Evolutionary conservation across 2,329 filamentous ascomycete genomes (phyloP).

Genomic region (Hypoxylon sp.): DNA sequence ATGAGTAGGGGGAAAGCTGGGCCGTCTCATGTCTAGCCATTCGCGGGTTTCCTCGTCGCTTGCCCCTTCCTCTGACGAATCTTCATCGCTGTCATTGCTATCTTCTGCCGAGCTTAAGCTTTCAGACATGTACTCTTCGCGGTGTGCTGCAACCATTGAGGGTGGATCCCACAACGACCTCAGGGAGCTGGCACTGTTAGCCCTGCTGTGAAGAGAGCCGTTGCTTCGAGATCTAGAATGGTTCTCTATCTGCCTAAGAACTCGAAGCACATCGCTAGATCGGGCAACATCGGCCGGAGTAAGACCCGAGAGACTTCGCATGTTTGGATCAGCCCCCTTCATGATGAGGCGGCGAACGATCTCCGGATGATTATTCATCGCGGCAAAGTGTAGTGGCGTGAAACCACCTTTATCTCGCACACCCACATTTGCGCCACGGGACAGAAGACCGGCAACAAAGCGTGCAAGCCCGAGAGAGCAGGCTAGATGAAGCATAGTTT

Average conservation of each 20-base stretch:
- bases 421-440: conserved; percentile 83
- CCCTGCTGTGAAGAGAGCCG: conserved; percentile 71
- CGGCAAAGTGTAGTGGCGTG: conserved; percentile 85
- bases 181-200: conserved; percentile 77
- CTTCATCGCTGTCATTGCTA: conserved; percentile 56
- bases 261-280: conserved; percentile 74
- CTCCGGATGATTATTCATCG: conserved; percentile 80
- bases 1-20: conserved; percentile 46
- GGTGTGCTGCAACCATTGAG: conserved; percentile 52
- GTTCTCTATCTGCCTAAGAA: conserved; percentile 73
- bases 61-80: conserved; percentile 56
- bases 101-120: conserved; percentile 60
- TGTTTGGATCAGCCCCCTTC: conserved; percentile 78
- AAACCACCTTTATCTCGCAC: conserved; percentile 83
- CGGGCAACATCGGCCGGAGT: conserved; percentile 79
- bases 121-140: conserved; percentile 60
- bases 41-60: conserved; percentile 60
- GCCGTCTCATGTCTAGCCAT: conserved; percentile 58
- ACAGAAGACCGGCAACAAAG: conserved; percentile 82
- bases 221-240: conserved; percentile 78
- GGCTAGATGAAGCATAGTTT: conserved; percentile 86
- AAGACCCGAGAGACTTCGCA: conserved; percentile 78
- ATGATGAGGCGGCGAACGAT: conserved; percentile 83
- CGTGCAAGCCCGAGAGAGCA: conserved; percentile 81
- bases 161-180: conserved; percentile 76